Evolutionary conservation across 345 rosid species (phyloP), one percentile per base, ranked within the genome.

Genomic region (Jatropha curcas): DNA sequence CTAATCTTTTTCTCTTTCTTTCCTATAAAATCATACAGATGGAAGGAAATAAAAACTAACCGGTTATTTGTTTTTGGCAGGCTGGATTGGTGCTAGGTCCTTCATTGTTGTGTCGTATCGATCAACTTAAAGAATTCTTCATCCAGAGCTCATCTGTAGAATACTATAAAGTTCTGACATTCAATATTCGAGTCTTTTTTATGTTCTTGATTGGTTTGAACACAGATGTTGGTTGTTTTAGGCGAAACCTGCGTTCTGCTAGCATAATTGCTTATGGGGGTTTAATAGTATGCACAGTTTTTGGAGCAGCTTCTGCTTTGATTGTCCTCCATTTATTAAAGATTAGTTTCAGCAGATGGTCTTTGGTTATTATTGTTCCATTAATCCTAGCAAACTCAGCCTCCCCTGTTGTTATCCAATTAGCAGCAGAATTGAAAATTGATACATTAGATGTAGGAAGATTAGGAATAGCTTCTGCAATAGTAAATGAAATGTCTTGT

Each of bases 51-150:
- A n/a, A n/a, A n/a, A n/a, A n/a, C n/a, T n/a, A n/a, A n/a, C n/a
- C n/a, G n/a, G n/a, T n/a, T n/a, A 17, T 68, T 39, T n/a, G 22
- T 0, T 51, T 60, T 22, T 51, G 4, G 17, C 88, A 94, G 97
- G 97, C 97, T 20, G 97, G 97, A 62, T 65, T 92, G 41, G 91
- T 85, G 43, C 73, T 92, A 13, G 88, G 98, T 55, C 98, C 98
- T 1, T 71, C 89, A 1, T 66, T 91, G 60, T 74, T 89, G 46
- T 92, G 97, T 24, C 89, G 84, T 20, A 83, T 88, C 53, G 0
- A 41, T 5, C 43, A 48, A 31, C 80, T 92, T 4, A 74, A 75
- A 30, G 75, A 79, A 2, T 86, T 85, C 77, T 88, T 92, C 75
- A 79, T 85, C 25, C 91, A 84, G 50, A 84, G 83, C 45, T 82